Conservation (phyloP, 768 basidiomycete species). For the Amanita inopinata region DNA sequence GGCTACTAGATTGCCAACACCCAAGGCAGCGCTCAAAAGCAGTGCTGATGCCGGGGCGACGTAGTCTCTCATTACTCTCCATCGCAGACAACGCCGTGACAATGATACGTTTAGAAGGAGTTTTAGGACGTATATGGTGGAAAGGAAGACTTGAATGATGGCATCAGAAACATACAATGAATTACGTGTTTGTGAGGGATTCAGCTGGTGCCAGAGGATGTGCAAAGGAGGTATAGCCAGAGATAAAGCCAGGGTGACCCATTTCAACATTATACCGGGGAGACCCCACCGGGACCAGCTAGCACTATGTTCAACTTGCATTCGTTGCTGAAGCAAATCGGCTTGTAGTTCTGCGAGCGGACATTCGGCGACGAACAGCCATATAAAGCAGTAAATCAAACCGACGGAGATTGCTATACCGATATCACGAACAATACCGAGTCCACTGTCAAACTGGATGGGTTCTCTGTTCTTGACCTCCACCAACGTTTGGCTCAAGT, state of each 20-base stretch:
- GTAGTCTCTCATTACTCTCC: constrained; percentile 37
- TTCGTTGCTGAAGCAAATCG: constrained; percentile 14
- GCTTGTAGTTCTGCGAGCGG: constrained; percentile 28
- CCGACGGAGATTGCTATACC: constrained; percentile 47
- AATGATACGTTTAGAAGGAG: constrained; percentile 47
- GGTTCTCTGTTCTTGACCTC: constrained; percentile 21
- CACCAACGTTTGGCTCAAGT: constrained; percentile 45
- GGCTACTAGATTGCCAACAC: constrained; percentile 41
- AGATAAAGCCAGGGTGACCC: constrained; percentile 34
- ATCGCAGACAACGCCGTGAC: constrained; percentile 28
- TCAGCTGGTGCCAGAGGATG: constrained; percentile 48
- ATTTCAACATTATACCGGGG: constrained; percentile 43
- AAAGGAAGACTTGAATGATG: constrained; percentile 47
- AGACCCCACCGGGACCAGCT: constrained; percentile 60
- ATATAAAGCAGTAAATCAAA: constrained; percentile 56
- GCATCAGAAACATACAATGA: constrained; percentile 30
- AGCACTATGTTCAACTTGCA: constrained; percentile 35
- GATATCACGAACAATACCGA: constrained; percentile 48
- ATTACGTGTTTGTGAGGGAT: constrained; percentile 37
- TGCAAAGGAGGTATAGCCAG: constrained; percentile 47
- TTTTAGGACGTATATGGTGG: constrained; percentile 52
- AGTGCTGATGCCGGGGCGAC: constrained; percentile 42
- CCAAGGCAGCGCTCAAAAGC: constrained; percentile 40
- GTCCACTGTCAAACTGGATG: constrained; percentile 22
- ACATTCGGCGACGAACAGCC: constrained; percentile 52